Conservation (phyloP, 345 rosid species). For the Populus euphratica region DNA sequence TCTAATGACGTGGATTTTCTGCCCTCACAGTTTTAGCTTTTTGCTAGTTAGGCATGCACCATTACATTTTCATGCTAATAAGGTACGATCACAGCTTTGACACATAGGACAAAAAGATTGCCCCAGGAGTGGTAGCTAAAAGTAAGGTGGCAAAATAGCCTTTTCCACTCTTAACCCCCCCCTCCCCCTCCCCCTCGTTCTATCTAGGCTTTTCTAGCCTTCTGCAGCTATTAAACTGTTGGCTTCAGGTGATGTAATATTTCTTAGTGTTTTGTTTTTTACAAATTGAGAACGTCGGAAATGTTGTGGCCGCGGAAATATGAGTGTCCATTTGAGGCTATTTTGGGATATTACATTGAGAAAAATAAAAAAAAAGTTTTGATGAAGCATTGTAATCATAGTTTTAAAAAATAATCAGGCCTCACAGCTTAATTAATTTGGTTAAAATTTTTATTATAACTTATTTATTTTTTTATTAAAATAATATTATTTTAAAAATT, state of each 20-base stretch:
- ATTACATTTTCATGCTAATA: slow-evolving; percentile 2
- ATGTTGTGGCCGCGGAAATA: background rate
- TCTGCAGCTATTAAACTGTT: slow-evolving; percentile 4
- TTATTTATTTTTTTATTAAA: no score
- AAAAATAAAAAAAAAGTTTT: no score
- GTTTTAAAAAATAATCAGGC: no score
- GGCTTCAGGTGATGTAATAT: background rate
- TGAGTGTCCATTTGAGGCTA: background rate
- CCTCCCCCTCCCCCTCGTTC: background rate
- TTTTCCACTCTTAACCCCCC: background rate
- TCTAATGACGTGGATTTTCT: slow-evolving; percentile 12
- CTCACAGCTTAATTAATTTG: no score
- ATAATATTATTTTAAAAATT: no score
- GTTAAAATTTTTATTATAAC: fast-evolving
- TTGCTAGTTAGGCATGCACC: background rate
- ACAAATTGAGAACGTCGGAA: background rate
- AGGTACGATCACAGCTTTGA: slow-evolving; percentile 7
- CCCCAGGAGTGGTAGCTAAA: slow-evolving; percentile 16
- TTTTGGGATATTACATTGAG: no score
- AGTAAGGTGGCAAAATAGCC: slow-evolving; percentile 25
- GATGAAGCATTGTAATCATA: no score
- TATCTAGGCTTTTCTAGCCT: slow-evolving; percentile 9
- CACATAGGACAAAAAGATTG: slow-evolving; percentile 29
- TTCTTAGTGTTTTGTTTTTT: background rate
- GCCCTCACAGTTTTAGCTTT: slow-evolving; percentile 5